Evolutionary conservation across 257 asterid genomes (phyloP).

Genomic region (Nicotiana tomentosiformis): DNA sequence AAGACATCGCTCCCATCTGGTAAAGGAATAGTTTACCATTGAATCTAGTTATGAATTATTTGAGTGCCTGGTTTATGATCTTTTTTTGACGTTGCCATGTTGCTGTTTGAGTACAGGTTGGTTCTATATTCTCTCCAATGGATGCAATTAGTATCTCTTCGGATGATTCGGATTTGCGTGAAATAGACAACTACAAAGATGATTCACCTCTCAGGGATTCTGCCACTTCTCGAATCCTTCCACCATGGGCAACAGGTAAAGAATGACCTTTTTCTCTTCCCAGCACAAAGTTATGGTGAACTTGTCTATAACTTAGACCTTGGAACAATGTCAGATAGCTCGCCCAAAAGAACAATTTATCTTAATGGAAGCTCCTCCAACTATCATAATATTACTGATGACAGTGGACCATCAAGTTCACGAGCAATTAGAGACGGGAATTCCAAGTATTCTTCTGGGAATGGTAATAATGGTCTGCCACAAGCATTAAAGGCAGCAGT

Average conservation of each 20-base stretch:
- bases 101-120: slow-evolving; percentile 13
- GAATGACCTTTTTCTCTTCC: slow-evolving; percentile 9
- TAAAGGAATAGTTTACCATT: slow-evolving; percentile 20
- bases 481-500: background rate
- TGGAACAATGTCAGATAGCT: slow-evolving; percentile 35
- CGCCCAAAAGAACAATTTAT: slow-evolving; percentile 33
- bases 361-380: slow-evolving; percentile 35
- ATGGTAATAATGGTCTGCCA: slow-evolving; percentile 20
- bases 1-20: slow-evolving; percentile 27
- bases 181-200: slow-evolving; percentile 59
- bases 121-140: slow-evolving; percentile 30
- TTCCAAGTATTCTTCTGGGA: slow-evolving; percentile 15
- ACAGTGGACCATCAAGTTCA: slow-evolving; percentile 42
- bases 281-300: background rate
- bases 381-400: slow-evolving; percentile 10
- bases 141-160: slow-evolving; percentile 45
- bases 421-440: slow-evolving; percentile 19
- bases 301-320: background rate
- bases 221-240: slow-evolving; percentile 43
- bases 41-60: slow-evolving; percentile 26
- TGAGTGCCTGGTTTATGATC: slow-evolving; percentile 29
- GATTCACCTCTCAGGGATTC: slow-evolving; percentile 63
- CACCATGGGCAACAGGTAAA: slow-evolving; percentile 56
- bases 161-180: slow-evolving; percentile 80
- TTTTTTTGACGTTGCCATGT: slow-evolving; percentile 19